These are phyloP conservation scores for Cytospora schulzeri DNA, from an alignment of 2,329 filamentous ascomycete species.

Conservation along the genomic window DNA sequence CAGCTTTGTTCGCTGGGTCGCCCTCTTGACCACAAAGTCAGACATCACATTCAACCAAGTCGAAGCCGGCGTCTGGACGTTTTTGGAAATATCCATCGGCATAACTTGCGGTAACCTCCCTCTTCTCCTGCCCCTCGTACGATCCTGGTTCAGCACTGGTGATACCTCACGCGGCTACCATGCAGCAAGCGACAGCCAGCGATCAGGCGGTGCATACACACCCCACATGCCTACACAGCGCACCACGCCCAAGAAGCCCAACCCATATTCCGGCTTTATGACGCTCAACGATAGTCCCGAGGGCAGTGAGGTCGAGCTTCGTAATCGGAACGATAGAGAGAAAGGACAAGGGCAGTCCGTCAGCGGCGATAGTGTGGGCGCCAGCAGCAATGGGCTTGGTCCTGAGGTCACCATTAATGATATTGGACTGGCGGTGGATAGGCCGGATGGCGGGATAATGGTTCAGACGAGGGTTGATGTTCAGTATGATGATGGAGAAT, in stretches of 20 bases:
- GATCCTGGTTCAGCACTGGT: neutral
- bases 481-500: neutral
- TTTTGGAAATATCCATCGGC: conserved; percentile 27
- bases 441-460: neutral
- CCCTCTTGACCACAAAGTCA: conserved; percentile 14
- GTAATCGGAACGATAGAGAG: neutral
- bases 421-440: neutral
- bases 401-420: neutral
- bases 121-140: conserved; percentile 21
- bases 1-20: conserved; percentile 26
- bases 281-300: neutral
- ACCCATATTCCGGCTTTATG: neutral
- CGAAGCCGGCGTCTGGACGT: conserved; percentile 27
- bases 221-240: neutral
- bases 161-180: neutral
- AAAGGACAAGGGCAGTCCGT: neutral
- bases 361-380: neutral
- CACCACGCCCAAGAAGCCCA: neutral
- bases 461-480: neutral
- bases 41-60: conserved; percentile 15
- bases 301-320: neutral
- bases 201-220: neutral
- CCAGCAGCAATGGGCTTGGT: neutral
- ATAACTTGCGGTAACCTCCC: conserved; percentile 29
- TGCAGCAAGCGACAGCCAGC: neutral